Evolutionary conservation across 306 rosid species (phyloP), one percentile per base, ranked within the genome.

Genomic region (Sicyos edulis): DNA sequence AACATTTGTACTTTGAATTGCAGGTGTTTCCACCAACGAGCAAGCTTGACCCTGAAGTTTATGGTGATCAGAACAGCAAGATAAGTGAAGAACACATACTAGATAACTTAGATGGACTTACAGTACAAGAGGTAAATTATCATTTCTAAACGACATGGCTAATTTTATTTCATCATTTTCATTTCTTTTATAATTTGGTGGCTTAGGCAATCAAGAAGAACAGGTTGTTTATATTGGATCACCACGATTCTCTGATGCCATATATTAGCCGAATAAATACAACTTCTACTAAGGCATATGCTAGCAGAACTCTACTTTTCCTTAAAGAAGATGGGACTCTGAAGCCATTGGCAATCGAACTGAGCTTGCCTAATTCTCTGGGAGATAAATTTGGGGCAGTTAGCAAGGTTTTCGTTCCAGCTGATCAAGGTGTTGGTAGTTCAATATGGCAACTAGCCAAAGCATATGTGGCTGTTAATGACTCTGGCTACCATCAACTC

Each of bases 21-120:
- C 75, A 91, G 97, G 84, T 75, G 62, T 91, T 89, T 73, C 97
- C 96, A 3, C 89, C 89, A 15, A 50, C 16, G 70, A 91, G 97
- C 87, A 83, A 86, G 68, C 79, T 91, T 67, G 90, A 87, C 72
- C 73, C 47, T 12, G 58, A 76, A 11, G 52, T 67, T 71, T 91
- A 80, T 59, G 96, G 71, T 20, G 71, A 65, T 65, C 71, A 65
- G 8, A 20, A 44, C 8, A 65, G 71, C 32, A 65, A 44, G 95
- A 79, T 91, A 72, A 83, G 84, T 22, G 68, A 77, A 78, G 79
- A 78, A 21, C 84, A 86, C 13, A 64, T 91, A 3, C 52, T 77
- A 72, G 74, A 77, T 14, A 81, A 79, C 84, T 29, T 91, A 72
- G 87, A 84, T 22, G 96, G 90, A 5, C 55, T 85, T 71, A 83